These are phyloP conservation scores for Tinospora cordifolia DNA, from an alignment of 164 flowering plant species.

Conservation along the genomic window DNA sequence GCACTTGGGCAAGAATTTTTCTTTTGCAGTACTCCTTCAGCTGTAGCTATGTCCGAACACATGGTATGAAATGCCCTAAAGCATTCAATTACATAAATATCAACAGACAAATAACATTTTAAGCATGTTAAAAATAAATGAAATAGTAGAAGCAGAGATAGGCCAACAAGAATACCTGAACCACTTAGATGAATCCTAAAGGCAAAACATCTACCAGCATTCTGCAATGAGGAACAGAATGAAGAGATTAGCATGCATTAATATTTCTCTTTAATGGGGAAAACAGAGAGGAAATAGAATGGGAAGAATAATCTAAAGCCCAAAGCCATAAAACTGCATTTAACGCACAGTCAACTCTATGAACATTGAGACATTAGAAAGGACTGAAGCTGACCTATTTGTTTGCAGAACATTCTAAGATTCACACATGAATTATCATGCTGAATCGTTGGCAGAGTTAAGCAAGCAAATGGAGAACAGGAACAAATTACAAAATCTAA, in stretches of 20 bases:
- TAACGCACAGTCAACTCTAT: slow-evolving; percentile 4
- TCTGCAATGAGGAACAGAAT: slow-evolving; percentile 8
- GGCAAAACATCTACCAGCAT: slow-evolving; percentile 2
- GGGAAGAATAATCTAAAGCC: neutral
- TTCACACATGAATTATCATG: slow-evolving; percentile 7
- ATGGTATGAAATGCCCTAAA: neutral
- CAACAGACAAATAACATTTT: neutral
- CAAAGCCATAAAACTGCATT: slow-evolving; percentile 1
- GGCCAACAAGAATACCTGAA: neutral
- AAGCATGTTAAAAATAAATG: neutral
- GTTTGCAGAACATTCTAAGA: slow-evolving; percentile 7
- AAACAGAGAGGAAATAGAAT: neutral
- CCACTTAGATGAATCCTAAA: slow-evolving; percentile 1
- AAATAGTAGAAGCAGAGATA: neutral
- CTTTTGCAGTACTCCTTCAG: neutral
- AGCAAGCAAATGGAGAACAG: neutral
- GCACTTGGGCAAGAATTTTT: neutral
- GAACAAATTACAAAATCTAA: slow-evolving; percentile 5
- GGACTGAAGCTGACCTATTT: neutral
- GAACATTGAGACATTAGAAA: slow-evolving; percentile 3
- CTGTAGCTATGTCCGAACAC: neutral
- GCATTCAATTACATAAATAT: neutral
- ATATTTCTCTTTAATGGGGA: neutral
- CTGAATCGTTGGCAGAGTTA: neutral
- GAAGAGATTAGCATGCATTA: neutral